Base-by-base conservation (phyloP, 1,284 basidiomycete genomes). In the Heterobasidion annosum region DNA sequence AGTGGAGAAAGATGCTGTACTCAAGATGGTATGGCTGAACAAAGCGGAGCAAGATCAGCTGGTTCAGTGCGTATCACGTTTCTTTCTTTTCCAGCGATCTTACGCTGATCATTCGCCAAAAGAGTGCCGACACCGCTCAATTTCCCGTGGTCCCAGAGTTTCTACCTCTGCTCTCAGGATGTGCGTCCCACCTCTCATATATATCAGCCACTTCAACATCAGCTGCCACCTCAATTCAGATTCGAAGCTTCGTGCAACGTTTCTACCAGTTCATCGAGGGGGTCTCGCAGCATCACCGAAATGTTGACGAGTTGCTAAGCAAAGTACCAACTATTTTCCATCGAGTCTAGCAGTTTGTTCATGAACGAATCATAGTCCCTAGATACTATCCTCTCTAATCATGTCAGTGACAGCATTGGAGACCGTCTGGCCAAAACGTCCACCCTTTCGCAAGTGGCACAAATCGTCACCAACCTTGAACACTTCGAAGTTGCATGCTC, bases 221-320 rank as follows among this genome's bases (percentile, higher is more conserved):
- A 19, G 32, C 46, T 53, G 42, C 52, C 55, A 4, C 54, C 47
- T 15, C 18, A 10, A 25, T 13, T 8, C 15, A 91, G 84, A 93
- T 99, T 57, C 86, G 94, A 40, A 82, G 80, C 50, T 97, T 97
- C 64, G 91, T 98, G 33, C 91, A 96, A 62, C 93, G 94, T 64
- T 99, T 98, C 73, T 98, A 98, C 68, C 85, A 92, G 42, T 99
- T 98, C 67, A 86, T 94, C 0, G 96, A 98, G 61, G 96, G 95
- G 1, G 91, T 97, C 8, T 85, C 88, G 1, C 91, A 96, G 66
- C 88, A 94, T 58, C 90, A 93, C 65, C 79, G 91, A 43, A 92
- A 96, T 65, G 91, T 97, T 32, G 96, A 98, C 65, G 92, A 94
- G 58, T 78, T 98, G 10, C 70, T 99, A 50, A 88, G 88, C 70